These are phyloP conservation scores for Blastomyces silverae DNA, from an alignment of 2,329 filamentous ascomycete species.

Conservation along the genomic window DNA sequence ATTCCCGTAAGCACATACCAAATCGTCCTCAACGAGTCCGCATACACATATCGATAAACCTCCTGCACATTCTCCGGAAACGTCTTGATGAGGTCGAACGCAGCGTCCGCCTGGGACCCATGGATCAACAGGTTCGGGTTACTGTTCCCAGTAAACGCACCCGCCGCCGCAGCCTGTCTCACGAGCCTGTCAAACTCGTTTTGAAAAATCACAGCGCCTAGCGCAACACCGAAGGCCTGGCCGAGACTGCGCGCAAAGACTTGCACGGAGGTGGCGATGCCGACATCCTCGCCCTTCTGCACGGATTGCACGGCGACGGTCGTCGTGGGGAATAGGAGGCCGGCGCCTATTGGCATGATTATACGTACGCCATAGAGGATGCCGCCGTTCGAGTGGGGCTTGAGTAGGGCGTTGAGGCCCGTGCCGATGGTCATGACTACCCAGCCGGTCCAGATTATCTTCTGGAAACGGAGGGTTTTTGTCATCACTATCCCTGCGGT, in stretches of 20 bases:
- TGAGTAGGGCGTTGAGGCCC: slow-evolving; percentile 10
- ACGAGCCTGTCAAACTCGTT: slow-evolving; percentile 9
- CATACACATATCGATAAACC: slow-evolving; percentile 10
- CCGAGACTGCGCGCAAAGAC: slow-evolving; percentile 11
- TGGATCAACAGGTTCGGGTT: not conserved
- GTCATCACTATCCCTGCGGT: slow-evolving; percentile 6
- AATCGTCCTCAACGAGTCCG: slow-evolving; percentile 13
- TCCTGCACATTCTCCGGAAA: slow-evolving; percentile 9
- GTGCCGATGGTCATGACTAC: slow-evolving; percentile 8
- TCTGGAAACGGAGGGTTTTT: slow-evolving; percentile 14
- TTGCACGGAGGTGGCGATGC: slow-evolving; percentile 14
- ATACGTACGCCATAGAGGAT: slow-evolving; percentile 12
- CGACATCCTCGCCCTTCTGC: slow-evolving; percentile 11
- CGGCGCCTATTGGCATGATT: slow-evolving; percentile 12
- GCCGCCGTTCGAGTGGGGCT: slow-evolving; percentile 10
- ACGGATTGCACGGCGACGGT: slow-evolving; percentile 2
- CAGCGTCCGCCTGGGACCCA: slow-evolving; percentile 3
- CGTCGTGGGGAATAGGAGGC: slow-evolving; percentile 11
- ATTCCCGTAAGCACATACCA: slow-evolving; percentile 14
- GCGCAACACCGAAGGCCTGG: slow-evolving; percentile 12
- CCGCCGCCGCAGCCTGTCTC: not conserved
- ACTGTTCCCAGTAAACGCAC: not conserved
- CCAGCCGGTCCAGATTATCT: slow-evolving; percentile 20
- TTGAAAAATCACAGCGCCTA: slow-evolving; percentile 11
- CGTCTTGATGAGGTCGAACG: slow-evolving; percentile 6